phyloP scores from a whole-genome alignment of 495 filamentous ascomycete genomes.

The Ramalina intermedia region DNA sequence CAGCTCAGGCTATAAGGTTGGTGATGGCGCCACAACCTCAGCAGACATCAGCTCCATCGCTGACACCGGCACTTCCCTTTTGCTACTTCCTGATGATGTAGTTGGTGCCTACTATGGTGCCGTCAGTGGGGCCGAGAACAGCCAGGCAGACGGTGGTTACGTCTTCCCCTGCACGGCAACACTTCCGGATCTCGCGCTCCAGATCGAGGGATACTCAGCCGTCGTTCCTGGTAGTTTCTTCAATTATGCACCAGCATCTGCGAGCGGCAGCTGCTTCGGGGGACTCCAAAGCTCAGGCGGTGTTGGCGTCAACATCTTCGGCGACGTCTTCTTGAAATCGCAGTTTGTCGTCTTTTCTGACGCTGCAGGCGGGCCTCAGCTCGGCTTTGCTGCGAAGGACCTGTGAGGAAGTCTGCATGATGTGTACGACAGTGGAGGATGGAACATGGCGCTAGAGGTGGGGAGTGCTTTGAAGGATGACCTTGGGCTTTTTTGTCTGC shows the following conservation, averaged over 20 bases:
- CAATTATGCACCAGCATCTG: slow-evolving; percentile 33
- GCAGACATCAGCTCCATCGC: slow-evolving; percentile 24
- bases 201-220: slow-evolving; percentile 35
- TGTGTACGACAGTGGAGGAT: too few species aligned
- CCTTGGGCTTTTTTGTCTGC: too few species aligned
- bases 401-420: not conserved
- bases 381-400: slow-evolving; percentile 42
- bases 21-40: slow-evolving; percentile 21
- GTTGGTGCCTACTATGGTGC: slow-evolving; percentile 49
- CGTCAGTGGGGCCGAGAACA: slow-evolving; percentile 36
- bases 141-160: slow-evolving; percentile 42
- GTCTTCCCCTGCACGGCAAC: slow-evolving; percentile 46
- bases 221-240: slow-evolving; percentile 41
- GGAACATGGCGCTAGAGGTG: too few species aligned
- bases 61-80: slow-evolving; percentile 56
- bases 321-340: slow-evolving; percentile 65
- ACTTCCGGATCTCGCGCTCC: slow-evolving; percentile 48
- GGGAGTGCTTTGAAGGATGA: too few species aligned
- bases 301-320: slow-evolving; percentile 53
- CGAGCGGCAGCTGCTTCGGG: slow-evolving; percentile 38
- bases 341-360: slow-evolving; percentile 61
- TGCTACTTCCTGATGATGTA: slow-evolving; percentile 42
- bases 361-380: slow-evolving; percentile 28
- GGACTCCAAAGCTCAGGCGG: slow-evolving; percentile 46
- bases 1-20: slow-evolving; percentile 42